Evolutionary conservation across 2,329 filamentous ascomycete species (phyloP).

Genomic region (Zasmidium citrigriseum): DNA sequence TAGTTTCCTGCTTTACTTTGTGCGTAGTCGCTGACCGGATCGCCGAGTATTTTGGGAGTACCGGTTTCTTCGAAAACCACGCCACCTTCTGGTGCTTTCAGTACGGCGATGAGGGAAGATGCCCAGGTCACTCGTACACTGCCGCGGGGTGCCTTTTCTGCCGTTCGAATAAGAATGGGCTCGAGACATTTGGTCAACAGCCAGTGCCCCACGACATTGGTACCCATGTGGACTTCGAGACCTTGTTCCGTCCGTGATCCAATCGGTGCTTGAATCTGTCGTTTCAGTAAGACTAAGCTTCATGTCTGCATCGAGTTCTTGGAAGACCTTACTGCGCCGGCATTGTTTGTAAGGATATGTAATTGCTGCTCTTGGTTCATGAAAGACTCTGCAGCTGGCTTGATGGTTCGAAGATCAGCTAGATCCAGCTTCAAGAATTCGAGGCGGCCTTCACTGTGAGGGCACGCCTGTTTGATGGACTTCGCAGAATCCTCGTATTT

Average conservation of each 20-base stretch:
- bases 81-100: slow-evolving; percentile 27
- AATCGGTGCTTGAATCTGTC: slow-evolving; percentile 25
- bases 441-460: slow-evolving; percentile 41
- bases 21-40: slow-evolving; percentile 25
- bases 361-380: neutral
- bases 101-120: slow-evolving; percentile 17
- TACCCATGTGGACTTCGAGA: slow-evolving; percentile 36
- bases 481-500: slow-evolving; percentile 50
- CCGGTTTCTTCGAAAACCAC: slow-evolving; percentile 17
- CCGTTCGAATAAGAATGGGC: slow-evolving; percentile 31
- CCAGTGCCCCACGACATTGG: slow-evolving; percentile 36
- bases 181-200: slow-evolving; percentile 35
- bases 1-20: slow-evolving; percentile 34
- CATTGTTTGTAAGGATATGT: slow-evolving; percentile 4
- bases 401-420: slow-evolving; percentile 25
- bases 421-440: slow-evolving; percentile 51
- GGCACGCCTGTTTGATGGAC: slow-evolving; percentile 39
- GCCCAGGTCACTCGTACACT: slow-evolving; percentile 36
- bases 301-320: no score
- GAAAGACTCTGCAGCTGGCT: neutral
- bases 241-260: slow-evolving; percentile 36
- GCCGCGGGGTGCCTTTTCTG: slow-evolving; percentile 26
- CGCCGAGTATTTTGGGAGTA: slow-evolving; percentile 10
- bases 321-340: neutral
- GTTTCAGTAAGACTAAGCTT: no score